phyloP scores from a whole-genome alignment of 352 stramenopile species.

The Saprolegnia diclina region DNA sequence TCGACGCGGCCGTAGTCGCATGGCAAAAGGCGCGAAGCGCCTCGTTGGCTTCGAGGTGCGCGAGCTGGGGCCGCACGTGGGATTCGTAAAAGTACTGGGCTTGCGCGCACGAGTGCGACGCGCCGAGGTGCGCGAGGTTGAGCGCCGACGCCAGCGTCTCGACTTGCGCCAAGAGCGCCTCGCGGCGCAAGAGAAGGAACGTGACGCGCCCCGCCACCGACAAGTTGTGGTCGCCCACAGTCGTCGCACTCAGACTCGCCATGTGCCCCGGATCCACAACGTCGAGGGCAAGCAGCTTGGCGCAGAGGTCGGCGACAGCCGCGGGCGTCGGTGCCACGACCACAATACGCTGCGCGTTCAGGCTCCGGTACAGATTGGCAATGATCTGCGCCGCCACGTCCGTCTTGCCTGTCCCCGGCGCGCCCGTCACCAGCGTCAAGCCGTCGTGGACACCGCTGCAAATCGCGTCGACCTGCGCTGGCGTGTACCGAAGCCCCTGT shows the following conservation, averaged over 20 bases:
- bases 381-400: slow-evolving; percentile 93
- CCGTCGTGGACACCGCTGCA: slow-evolving; percentile 88
- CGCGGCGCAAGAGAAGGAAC: slow-evolving; percentile 54
- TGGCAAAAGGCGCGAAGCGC: slow-evolving; percentile 29
- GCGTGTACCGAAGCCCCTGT: slow-evolving; percentile 80
- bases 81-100: slow-evolving; percentile 89
- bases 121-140: slow-evolving; percentile 37
- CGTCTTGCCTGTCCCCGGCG: slow-evolving; percentile 92
- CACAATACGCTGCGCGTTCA: slow-evolving; percentile 85
- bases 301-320: slow-evolving; percentile 93
- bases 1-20: slow-evolving; percentile 31
- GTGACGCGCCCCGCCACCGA: slow-evolving; percentile 90
- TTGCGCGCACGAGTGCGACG: slow-evolving; percentile 95
- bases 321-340: slow-evolving; percentile 94
- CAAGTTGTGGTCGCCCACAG: slow-evolving; percentile 66
- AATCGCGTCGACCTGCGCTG: slow-evolving; percentile 88
- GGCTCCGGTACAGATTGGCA: slow-evolving; percentile 88
- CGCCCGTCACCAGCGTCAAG: slow-evolving; percentile 92
- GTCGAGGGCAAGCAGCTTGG: slow-evolving; percentile 86
- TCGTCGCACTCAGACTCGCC: slow-evolving; percentile 49
- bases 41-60: neutral
- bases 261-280: slow-evolving; percentile 78
- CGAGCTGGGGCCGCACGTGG: neutral
- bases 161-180: slow-evolving; percentile 88
- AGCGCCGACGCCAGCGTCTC: slow-evolving; percentile 89